Base-by-base conservation (phyloP, 257 asterid species). In the Salvia miltiorrhiza region DNA sequence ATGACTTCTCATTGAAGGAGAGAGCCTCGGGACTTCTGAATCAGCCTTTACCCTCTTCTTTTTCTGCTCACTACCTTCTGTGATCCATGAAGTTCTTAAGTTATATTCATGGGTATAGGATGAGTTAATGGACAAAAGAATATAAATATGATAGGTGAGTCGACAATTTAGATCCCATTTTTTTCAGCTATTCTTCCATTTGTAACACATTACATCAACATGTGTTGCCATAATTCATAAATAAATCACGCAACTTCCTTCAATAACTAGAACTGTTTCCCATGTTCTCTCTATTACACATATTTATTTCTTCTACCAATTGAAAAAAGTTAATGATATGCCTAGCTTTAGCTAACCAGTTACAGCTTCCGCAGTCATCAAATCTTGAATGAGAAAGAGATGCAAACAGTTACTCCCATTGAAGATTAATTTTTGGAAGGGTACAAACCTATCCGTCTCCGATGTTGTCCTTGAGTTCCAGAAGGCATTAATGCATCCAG, bases 1-100 rank as follows among this genome's bases (percentile, higher is more conserved):
- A 63, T 81, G 93, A 75, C 69, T 87, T 62, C 93, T 84, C 82
- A 84, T 58, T 16, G 92, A 63, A 61, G 92, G 87, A 68, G 97
- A 75, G 74, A 81, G 71, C 76, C 88, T 85, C 0, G 95, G 67
- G 69, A 71, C 80, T 61, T 92, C 97, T 12, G 96, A 80, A 76
- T 94, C 99, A 53, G 81, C 80, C 79, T 92, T 92, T 83, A 86
- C 78, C 72, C 88, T 86, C 76, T 89, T 94, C 83, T 85, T 92
- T 75, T 92, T 92, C 85, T 82, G 97, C 85, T 90, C 98, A 67
- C 74, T 79, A 64, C 90, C 95, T 71, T 88, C 98, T 92, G 93
- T 83, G 78, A 53, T 60, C 55, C 56, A 74, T 23, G 69, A 45
- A 69, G 73, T 35, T 74, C 62, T 70, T 70, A 56, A 67, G 50